phyloP scores from a whole-genome alignment of 768 basidiomycete species.

The Kwoniella mangroviensis region DNA sequence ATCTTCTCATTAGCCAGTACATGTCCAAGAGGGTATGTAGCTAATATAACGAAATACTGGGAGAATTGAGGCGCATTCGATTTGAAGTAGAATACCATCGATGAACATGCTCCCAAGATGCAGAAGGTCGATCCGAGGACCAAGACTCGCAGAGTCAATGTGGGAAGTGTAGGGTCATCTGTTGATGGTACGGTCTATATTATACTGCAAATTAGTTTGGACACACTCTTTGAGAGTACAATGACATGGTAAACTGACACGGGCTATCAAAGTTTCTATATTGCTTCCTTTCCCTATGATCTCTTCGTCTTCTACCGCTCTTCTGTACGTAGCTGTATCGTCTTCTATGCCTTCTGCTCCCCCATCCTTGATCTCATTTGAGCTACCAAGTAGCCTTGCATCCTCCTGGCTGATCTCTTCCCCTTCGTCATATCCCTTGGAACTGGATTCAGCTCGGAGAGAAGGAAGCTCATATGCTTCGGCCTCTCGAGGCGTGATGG shows the following conservation, averaged over 20 bases:
- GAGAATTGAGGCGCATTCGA: constrained; percentile 54
- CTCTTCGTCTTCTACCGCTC: constrained; percentile 32
- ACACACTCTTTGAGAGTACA: background rate
- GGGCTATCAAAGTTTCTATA: constrained; percentile 50
- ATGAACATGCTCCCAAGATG: constrained; percentile 53
- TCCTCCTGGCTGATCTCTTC: constrained; percentile 19
- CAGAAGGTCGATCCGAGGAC: constrained; percentile 56
- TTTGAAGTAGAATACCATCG: constrained; percentile 58
- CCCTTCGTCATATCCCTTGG: constrained; percentile 7
- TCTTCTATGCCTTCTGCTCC: constrained; percentile 20
- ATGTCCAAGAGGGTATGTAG: constrained; percentile 57
- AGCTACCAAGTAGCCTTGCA: constrained; percentile 15
- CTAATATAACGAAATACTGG: constrained; percentile 56
- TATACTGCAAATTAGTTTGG: background rate
- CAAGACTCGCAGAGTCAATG: constrained; percentile 54
- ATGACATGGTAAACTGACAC: constrained; percentile 33
- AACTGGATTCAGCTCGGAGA: background rate
- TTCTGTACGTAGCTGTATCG: constrained; percentile 3
- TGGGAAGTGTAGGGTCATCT: constrained; percentile 56
- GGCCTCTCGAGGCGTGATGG: constrained; percentile 36
- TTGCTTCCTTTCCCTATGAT: constrained; percentile 43
- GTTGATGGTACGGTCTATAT: constrained; percentile 54
- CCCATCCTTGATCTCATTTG: background rate
- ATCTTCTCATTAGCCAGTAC: constrained; percentile 42
- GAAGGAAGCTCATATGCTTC: constrained; percentile 53